Conservation (phyloP, 176 grass and related monocot species). For the Poa pratensis region DNA sequence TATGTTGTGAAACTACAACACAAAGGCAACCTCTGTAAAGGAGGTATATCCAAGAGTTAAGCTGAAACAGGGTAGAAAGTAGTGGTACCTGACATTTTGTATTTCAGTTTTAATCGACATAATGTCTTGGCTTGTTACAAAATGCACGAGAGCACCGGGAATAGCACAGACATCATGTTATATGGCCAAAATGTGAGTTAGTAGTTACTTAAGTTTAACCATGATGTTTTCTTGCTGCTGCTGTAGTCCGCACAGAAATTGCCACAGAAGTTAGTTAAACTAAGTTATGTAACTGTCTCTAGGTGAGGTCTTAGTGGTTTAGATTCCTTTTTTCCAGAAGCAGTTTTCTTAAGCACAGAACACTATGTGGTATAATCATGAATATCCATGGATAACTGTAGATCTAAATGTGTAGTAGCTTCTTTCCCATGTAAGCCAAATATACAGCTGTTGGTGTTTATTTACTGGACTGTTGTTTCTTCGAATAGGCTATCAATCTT, state of each 20-base stretch:
- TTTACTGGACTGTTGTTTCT: conserved; percentile 1
- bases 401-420: background rate
- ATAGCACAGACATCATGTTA: background rate
- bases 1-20: background rate
- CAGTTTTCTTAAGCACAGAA: conserved; percentile 12
- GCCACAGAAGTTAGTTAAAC: background rate
- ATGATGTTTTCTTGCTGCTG: conserved; percentile 20
- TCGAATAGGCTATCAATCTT: background rate
- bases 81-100: background rate
- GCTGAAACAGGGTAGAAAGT: background rate
- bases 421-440: conserved; percentile 9
- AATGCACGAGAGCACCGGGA: background rate
- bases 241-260: conserved; percentile 9
- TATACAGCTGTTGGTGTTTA: background rate
- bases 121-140: background rate
- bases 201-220: background rate
- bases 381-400: background rate
- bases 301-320: background rate
- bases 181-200: background rate
- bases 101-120: background rate
- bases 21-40: background rate
- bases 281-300: background rate
- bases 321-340: background rate
- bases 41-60: background rate
- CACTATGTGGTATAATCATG: background rate